Conservation (phyloP, 805 yeast genomes). For the Ogataea glucozyma region DNA sequence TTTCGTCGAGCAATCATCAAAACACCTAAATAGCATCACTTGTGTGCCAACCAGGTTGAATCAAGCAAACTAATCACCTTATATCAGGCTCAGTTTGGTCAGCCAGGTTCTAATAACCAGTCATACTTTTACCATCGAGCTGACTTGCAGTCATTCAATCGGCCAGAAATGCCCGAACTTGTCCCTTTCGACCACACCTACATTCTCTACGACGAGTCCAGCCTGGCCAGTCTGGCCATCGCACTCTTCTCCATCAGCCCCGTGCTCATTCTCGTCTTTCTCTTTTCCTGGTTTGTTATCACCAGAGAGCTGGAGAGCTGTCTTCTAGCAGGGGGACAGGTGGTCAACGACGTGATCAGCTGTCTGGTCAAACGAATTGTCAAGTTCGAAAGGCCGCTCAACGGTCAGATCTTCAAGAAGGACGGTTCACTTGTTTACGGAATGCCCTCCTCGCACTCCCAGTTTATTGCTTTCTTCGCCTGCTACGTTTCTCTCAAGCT, state of each 20-base stretch:
- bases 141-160: no score
- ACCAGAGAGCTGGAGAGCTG: conserved; percentile 87
- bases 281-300: conserved; percentile 79
- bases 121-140: no score
- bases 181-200: conserved; percentile 85
- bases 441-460: conserved; percentile 97
- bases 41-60: no score
- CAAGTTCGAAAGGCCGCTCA: conserved; percentile 71
- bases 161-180: conserved; percentile 9
- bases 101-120: no score
- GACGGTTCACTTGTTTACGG: conserved; percentile 61
- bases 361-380: conserved; percentile 62
- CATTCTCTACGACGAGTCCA: conserved; percentile 73
- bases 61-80: no score
- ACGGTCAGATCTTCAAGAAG: conserved; percentile 39
- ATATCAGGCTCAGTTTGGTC: no score
- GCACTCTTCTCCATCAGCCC: conserved; percentile 84
- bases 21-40: no score
- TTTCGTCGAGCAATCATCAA: no score
- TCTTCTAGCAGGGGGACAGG: conserved; percentile 82
- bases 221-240: conserved; percentile 54
- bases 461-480: conserved; percentile 88
- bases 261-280: conserved; percentile 71
- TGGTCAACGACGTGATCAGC: conserved; percentile 72
- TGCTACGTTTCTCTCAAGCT: conserved; percentile 51